Percentiles rank a stretch among this genome's conserved stretches.
phyloP scores from a whole-genome alignment of 2,329 filamentous ascomycete genomes.

The Phyllosticta ampelicida region DNA sequence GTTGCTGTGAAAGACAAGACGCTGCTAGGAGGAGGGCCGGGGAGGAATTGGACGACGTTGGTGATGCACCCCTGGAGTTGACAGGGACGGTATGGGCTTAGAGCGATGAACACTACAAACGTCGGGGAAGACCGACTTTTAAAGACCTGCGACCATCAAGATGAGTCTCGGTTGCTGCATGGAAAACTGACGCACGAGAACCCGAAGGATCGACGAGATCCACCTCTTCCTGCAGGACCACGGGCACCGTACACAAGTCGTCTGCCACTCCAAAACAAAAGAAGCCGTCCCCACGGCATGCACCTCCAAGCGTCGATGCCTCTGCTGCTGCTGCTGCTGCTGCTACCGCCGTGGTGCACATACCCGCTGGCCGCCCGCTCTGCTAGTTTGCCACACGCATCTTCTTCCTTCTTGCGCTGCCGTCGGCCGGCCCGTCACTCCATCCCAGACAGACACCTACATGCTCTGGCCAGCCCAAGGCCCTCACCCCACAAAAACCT shows the following conservation, averaged over 20 bases:
- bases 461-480: not conserved
- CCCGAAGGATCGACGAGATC: conserved; percentile 9
- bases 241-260: no score
- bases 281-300: no score
- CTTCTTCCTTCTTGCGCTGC: not conserved
- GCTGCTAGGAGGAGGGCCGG: conserved; percentile 11
- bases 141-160: conserved; percentile 5
- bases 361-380: not conserved
- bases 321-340: no score
- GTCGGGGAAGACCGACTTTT: not conserved
- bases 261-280: conserved; percentile 6
- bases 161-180: not conserved
- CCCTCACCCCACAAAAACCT: not conserved
- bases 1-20: not conserved
- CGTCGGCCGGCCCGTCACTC: not conserved
- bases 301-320: not conserved
- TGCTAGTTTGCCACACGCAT: not conserved
- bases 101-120: not conserved
- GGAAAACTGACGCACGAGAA: not conserved
- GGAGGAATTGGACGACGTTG: conserved; percentile 12
- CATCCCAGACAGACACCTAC: not conserved
- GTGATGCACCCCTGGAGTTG: conserved; percentile 8
- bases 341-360: not conserved
- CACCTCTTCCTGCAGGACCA: conserved; percentile 3
- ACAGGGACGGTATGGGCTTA: not conserved